Base-by-base conservation (phyloP, 2,329 filamentous ascomycete genomes). In the Immersiporthe knoxdaviesiana region DNA sequence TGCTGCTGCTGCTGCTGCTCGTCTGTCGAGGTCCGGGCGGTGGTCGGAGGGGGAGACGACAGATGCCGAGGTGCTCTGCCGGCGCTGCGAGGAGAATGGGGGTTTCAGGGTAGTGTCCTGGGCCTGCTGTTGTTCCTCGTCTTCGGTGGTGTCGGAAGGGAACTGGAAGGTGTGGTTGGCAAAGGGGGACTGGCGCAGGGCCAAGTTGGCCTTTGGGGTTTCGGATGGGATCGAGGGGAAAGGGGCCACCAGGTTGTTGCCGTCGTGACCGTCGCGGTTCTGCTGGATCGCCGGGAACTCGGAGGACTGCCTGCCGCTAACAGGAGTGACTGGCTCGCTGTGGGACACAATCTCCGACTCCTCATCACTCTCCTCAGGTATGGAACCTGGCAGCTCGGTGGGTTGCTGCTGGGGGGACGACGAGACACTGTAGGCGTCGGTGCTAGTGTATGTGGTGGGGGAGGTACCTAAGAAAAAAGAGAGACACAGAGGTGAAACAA, bases 321-420 rank as follows among this genome's bases (percentile, higher is more conserved):
- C 84, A 62, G 88, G 88, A 30, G 88, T 90, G 69, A 88, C 81
- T 59, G 88, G 88, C 72, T 90, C 88, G 79, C 86, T 85, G 67
- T 82, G 80, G 32, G 84, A 84, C 74, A 90, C 87, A 77, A 84
- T 88, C 72, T 85, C 84, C 11, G 87, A 88, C 18, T 71, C 70
- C 76, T 90, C 88, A 78, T 86, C 86, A 76, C 83, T 84, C 75
- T 84, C 84, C 78, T 89, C 87, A 65, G 84, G 81, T 71, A 89
- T 88, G 67, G 86, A 82, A 71, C 80, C 82, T 72, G 81, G 79
- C 12, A 87, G 78, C 65, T 87, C 85, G 73, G 83, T 81, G 65
- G 84, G 80, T 72, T 81, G 83, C 59, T 84, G 83, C 67, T 81
- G 82, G 18, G 84, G 82, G 30, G 83, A 84, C 11, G 81, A 82